Percentiles rank a stretch among this genome's conserved stretches.
Conservation (phyloP, 1,139 yeast genomes). For the Scheffersomyces parashehatae region DNA sequence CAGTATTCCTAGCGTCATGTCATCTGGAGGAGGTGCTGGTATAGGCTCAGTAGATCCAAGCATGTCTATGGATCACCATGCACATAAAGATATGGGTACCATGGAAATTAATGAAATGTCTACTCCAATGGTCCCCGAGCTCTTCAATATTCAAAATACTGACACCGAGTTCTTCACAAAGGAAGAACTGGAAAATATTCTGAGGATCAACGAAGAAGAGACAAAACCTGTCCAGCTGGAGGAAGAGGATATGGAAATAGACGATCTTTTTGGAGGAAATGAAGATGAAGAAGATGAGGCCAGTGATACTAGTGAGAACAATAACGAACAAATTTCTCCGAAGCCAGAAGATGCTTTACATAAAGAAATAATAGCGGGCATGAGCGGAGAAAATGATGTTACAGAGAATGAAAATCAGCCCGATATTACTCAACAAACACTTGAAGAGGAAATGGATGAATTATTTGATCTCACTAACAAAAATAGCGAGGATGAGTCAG, state of each 20-base stretch:
- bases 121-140: slow-evolving; percentile 22
- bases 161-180: slow-evolving; percentile 25
- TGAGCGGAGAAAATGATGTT: neutral
- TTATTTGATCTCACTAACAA: slow-evolving; percentile 5
- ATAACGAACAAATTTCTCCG: neutral
- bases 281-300: slow-evolving; percentile 20
- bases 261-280: slow-evolving; percentile 46
- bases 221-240: slow-evolving; percentile 4
- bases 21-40: slow-evolving; percentile 19
- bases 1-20: slow-evolving; percentile 28
- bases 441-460: slow-evolving; percentile 8
- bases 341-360: slow-evolving; percentile 2
- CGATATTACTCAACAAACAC: neutral
- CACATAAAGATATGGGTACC: slow-evolving; percentile 10
- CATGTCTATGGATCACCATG: slow-evolving; percentile 12
- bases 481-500: slow-evolving; percentile 4
- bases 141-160: slow-evolving; percentile 23
- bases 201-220: slow-evolving; percentile 7
- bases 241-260: slow-evolving; percentile 32
- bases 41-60: slow-evolving; percentile 24
- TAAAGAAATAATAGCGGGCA: neutral
- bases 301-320: neutral
- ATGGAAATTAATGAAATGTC: slow-evolving; percentile 13
- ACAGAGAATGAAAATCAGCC: too few relatives aligned
- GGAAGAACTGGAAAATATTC: slow-evolving; percentile 24